A percentile compares a stretch with the other conserved stretches of the same genome.
Conservation (phyloP, 108 stramenopile species). For the Pseudonitzschia pungens region DNA sequence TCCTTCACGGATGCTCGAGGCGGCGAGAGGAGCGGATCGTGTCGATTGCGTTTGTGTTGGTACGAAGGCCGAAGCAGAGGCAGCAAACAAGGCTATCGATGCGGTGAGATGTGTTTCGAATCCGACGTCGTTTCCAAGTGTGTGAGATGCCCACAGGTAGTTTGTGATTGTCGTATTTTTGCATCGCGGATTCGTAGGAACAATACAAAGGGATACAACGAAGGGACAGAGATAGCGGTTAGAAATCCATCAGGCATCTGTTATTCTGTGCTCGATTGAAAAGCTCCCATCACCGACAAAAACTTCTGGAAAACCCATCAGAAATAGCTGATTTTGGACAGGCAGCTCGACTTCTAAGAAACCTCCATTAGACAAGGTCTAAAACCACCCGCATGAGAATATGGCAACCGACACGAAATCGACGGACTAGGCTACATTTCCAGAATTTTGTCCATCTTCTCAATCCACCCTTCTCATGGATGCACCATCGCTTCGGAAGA, state of each 20-base stretch:
- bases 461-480: neutral
- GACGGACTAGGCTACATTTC: too few species aligned
- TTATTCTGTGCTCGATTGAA: too few species aligned
- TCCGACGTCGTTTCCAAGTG: neutral
- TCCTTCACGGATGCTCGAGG: slow-evolving; percentile 39
- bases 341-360: too few species aligned
- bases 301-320: slow-evolving; percentile 9
- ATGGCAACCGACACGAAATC: too few species aligned
- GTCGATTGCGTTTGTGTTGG: slow-evolving; percentile 36
- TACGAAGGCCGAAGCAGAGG: slow-evolving; percentile 66
- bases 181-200: neutral
- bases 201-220: too few species aligned
- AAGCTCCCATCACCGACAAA: too few species aligned
- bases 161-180: neutral
- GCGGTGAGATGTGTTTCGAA: neutral
- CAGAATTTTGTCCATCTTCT: neutral
- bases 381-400: too few species aligned
- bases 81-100: slow-evolving; percentile 53
- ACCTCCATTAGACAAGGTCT: too few species aligned
- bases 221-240: neutral
- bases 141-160: neutral
- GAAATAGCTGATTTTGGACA: neutral
- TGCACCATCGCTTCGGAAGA: too few species aligned
- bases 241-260: too few species aligned
- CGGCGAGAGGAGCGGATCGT: slow-evolving; percentile 22